A percentile compares a stretch with the other conserved stretches of the same genome.
phyloP scores from a whole-genome alignment of 2,329 filamentous ascomycete species.

The Botrytis cinerea region DNA sequence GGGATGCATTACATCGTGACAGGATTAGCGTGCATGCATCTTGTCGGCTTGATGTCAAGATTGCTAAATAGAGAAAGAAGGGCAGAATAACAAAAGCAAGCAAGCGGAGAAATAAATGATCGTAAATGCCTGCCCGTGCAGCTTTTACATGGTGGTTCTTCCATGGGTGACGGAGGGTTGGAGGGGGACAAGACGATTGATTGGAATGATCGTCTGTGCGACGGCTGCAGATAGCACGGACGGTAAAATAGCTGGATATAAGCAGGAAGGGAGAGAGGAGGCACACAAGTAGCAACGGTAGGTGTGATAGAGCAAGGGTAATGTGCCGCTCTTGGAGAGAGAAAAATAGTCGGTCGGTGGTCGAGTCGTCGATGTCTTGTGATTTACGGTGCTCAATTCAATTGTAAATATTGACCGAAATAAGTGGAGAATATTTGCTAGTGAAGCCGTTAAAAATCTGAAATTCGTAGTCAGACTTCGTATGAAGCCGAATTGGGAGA shows the following conservation, averaged over 20 bases:
- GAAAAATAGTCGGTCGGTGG: neutral
- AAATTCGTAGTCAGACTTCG: neutral
- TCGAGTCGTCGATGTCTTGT: constrained; percentile 5
- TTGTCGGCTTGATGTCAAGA: constrained; percentile 3
- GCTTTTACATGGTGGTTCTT: constrained; percentile 9
- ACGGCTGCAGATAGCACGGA: constrained; percentile 10
- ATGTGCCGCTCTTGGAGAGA: neutral
- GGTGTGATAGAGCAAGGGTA: constrained; percentile 8
- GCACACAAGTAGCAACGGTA: neutral
- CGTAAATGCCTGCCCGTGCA: neutral
- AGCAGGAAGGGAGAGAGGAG: neutral
- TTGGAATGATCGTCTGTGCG: constrained; percentile 3
- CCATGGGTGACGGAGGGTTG: neutral
- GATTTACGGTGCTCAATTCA: constrained; percentile 8
- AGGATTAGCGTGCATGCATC: constrained; percentile 15
- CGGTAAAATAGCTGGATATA: neutral
- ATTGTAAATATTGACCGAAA: neutral
- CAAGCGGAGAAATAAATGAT: constrained; percentile 14
- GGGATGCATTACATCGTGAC: constrained; percentile 17
- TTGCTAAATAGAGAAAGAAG: neutral
- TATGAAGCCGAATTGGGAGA: neutral
- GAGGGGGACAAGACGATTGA: constrained; percentile 13
- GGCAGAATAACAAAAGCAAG: neutral
- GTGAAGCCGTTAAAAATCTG: neutral
- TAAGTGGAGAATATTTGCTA: neutral